Base-by-base conservation (phyloP, 73 alveolate species). In the Diophrys sp. region DNA sequence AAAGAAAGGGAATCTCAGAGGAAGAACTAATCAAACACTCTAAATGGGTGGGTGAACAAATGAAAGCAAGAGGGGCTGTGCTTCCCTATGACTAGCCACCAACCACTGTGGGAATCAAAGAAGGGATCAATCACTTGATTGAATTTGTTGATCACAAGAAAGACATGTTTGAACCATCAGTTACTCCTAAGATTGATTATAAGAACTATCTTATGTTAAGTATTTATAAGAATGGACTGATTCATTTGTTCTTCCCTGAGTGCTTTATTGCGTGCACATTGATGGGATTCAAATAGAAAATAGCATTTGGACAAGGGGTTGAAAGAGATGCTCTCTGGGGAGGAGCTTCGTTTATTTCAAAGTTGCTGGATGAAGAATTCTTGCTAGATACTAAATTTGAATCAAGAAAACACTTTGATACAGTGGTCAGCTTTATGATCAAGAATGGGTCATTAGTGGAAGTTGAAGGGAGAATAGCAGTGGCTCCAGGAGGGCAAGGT, bases 1-100 rank as follows among this genome's bases (percentile, higher is more conserved):
- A 93, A 28, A 75, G 99, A 68, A 87, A 93, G 74, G 99, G 99
- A 14, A 92, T 95, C 34, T 75, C 87, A 53, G 96, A 93, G 70
- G 98, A 93, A 55, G 90, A 85, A 31, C 90, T 95, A 0, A 79
- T 88, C 25, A 77, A 69, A 68, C 91, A 90, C 62, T 95, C 87
- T 30, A 31, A 71, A 11, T 31, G 30, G 30, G 66, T 71, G 2
- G 26, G 30, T 23, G n/a, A 71, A 8, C 69, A 28, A 30, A 34
- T 71, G 29, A 29, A 71, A 33, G 24, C 29, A 5, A 29, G 79
- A 23, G 34, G 32, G 29, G 79, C 68, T 29, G 25, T 71, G 69
- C 14, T 33, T 23, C 66, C 79, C 2, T 34, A 34, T 30, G 29
- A 71, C 32, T 32, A 29, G 23, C 25, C 23, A 2, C 30, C 29